phyloP scores from a whole-genome alignment of 331 rosid species.

The Erythrophleum ivorense region DNA sequence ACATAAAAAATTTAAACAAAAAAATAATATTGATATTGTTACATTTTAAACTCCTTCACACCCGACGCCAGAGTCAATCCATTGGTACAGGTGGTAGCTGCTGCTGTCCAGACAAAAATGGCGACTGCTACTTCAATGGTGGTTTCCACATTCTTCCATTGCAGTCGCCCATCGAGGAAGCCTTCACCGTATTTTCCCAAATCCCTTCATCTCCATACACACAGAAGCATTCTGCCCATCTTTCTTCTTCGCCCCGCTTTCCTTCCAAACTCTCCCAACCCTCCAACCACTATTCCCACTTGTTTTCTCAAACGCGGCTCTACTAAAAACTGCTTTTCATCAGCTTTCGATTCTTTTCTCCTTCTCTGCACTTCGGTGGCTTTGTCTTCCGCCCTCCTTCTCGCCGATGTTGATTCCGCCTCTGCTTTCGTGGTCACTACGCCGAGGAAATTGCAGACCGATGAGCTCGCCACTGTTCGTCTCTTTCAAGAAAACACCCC shows the following conservation, averaged over 20 bases:
- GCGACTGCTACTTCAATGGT: constrained; percentile 62
- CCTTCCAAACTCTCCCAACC: background rate
- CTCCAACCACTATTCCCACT: background rate
- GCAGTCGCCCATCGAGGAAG: constrained; percentile 12
- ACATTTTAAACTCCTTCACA: background rate
- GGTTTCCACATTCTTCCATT: constrained; percentile 61
- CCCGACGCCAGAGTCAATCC: background rate
- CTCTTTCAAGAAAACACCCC: constrained; percentile 95
- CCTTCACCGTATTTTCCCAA: constrained; percentile 41
- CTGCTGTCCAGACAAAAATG: constrained; percentile 45
- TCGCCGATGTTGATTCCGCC: constrained; percentile 72
- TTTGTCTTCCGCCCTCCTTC: constrained; percentile 62
- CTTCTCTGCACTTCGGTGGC: constrained; percentile 73
- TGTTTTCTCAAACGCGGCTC: constrained; percentile 35
- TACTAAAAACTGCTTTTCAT: constrained; percentile 27
- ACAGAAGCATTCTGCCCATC: constrained; percentile 20
- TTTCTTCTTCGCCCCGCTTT: constrained; percentile 43
- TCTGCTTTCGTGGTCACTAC: constrained; percentile 82
- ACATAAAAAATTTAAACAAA: background rate
- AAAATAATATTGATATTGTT: too few species aligned
- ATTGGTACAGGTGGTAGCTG: constrained; percentile 23
- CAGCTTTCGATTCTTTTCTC: constrained; percentile 55
- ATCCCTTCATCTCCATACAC: constrained; percentile 45
- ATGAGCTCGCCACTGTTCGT: constrained; percentile 96
- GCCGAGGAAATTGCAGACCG: constrained; percentile 79